Base-by-base conservation (phyloP, 202 grass and related monocot genomes). In the Sporobolus alterniflorus region DNA sequence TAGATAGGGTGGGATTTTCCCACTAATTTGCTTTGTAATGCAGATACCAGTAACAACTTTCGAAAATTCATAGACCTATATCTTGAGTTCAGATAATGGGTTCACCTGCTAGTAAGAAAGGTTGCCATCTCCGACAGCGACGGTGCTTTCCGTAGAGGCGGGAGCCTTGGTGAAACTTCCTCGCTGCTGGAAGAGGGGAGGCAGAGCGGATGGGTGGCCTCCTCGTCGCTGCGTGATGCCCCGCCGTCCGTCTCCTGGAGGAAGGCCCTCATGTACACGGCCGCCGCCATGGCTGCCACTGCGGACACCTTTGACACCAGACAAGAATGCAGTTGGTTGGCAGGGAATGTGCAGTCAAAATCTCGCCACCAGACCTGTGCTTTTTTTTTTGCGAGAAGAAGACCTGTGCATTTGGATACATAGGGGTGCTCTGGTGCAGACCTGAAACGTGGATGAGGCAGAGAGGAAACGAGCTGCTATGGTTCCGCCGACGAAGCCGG, bases 241-340 rank as follows among this genome's bases (percentile, higher is more conserved):
- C 86, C 82, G 5, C 83, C 15, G 30, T 87, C 87, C 42, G 92
- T 91, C 81, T 94, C 92, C 59, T 69, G 83, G 42, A 94, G 75
- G 72, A 94, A 94, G 54, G 84, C 75, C 84, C 69, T 89, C 80
- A 91, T 57, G 83, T 94, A 94, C 73, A 56, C 84, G 39, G 77
- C 92, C 48, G 92, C 47, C 2, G 59, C 80, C 9, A 87, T 69
- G 1, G 89, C 80, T 13, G 42, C 80, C 70, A 47, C 54, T 0
- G 89, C 84, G 0, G 92, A 43, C 8, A 89, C 86, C 88, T 89
- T 29, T 36, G 56, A 25, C 3, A 32, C 17, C 57, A n/a, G n/a
- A n/a, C n/a, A n/a, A 63, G 73, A 22, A 48, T 1, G 24, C 10
- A 31, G 21, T 3, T 40, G 39, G 68, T 71, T 47, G 31, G 0